Percentiles rank a stretch among this genome's conserved stretches.
These are phyloP conservation scores for Chrysoporthe austroafricana DNA, from an alignment of 2,329 filamentous ascomycete genomes.

Conservation along the genomic window DNA sequence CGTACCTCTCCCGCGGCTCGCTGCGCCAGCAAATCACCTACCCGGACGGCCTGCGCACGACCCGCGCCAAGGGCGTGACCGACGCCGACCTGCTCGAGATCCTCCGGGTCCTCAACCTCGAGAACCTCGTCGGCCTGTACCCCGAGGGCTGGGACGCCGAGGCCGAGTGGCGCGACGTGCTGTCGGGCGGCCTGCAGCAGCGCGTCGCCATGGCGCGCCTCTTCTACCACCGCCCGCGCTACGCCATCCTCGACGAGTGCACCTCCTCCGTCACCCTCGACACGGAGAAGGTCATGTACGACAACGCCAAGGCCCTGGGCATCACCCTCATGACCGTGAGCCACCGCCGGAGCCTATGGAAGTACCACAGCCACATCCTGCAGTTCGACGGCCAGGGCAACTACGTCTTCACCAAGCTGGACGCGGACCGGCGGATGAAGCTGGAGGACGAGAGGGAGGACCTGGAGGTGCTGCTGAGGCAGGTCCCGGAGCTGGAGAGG, in stretches of 20 bases:
- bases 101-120: constrained; percentile 79
- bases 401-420: constrained; percentile 86
- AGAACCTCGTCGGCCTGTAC: constrained; percentile 77
- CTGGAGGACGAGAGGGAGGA: constrained; percentile 98
- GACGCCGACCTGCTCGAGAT: constrained; percentile 80
- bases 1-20: constrained; percentile 87
- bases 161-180: constrained; percentile 93
- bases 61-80: constrained; percentile 81
- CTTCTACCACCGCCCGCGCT: constrained; percentile 91
- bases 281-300: constrained; percentile 95
- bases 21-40: constrained; percentile 98
- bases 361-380: constrained; percentile 91
- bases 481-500: constrained; percentile 86
- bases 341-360: constrained; percentile 90
- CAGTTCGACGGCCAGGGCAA: constrained; percentile 96
- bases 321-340: constrained; percentile 98
- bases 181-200: constrained; percentile 92
- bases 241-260: constrained; percentile 96
- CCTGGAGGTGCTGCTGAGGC: constrained; percentile 79
- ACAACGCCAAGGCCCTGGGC: constrained; percentile 86
- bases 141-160: constrained; percentile 86
- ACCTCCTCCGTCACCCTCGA: constrained; percentile 94
- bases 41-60: constrained; percentile 84
- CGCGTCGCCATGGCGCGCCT: constrained; percentile 94
- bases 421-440: constrained; percentile 81